Percentiles rank a stretch among this genome's conserved stretches.
Conservation (phyloP, 108 stramenopile genomes). For the Epithemia pelagica region DNA sequence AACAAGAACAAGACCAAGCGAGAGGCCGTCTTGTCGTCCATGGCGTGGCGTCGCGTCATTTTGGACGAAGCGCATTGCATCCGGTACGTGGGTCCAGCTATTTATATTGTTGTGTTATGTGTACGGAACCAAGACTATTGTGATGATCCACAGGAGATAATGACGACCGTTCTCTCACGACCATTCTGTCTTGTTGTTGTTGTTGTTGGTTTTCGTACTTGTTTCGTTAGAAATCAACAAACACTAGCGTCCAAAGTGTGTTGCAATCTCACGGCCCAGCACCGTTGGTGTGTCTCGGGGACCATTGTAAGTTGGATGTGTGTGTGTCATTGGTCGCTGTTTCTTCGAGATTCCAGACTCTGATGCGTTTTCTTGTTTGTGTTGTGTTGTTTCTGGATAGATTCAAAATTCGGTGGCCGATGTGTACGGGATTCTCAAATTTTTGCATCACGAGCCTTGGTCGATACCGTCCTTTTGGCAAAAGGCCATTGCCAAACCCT, state of each 20-base stretch:
- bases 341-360: no score
- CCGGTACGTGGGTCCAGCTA: no score
- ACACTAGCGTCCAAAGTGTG: conserved; percentile 67
- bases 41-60: conserved; percentile 58
- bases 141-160: no score
- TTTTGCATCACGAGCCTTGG: conserved; percentile 80
- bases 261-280: conserved; percentile 49
- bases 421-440: conserved; percentile 69
- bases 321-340: no score
- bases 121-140: no score
- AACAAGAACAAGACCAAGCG: no score
- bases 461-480: conserved; percentile 70
- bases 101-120: no score
- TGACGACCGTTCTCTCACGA: no score
- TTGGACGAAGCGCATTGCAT: conserved; percentile 72
- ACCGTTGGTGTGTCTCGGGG: conserved; percentile 75
- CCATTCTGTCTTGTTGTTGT: no score
- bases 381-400: not conserved
- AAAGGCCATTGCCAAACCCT: conserved; percentile 43
- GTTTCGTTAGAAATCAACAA: conserved; percentile 56
- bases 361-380: not conserved
- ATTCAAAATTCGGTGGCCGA: conserved; percentile 80
- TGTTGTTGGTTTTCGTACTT: no score
- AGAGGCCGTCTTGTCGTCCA: conserved; percentile 2
- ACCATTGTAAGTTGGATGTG: conserved; percentile 30